Base-by-base conservation (phyloP, 768 basidiomycete genomes). In the Favolaschia claudopus region DNA sequence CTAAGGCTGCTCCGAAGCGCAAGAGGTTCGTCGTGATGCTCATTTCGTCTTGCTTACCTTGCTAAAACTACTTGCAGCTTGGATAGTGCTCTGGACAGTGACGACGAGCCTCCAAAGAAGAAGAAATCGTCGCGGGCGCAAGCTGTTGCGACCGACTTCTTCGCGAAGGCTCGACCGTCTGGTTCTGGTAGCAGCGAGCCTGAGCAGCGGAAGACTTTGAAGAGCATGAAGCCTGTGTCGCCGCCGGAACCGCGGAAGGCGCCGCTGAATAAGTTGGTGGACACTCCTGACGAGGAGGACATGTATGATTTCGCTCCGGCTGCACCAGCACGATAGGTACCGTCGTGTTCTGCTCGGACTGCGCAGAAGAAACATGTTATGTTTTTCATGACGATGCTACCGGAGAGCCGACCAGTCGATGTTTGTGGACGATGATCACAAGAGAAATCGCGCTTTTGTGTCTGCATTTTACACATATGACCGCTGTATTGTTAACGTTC, bases 21-120 rank as follows among this genome's bases (percentile, higher is more conserved):
- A 93, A 92, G 73, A 89, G 84, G 91, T 89, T 47, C n/a, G n/a
- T n/a, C n/a, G n/a, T n/a, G n/a, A n/a, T 31, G 78, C 70, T 7
- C 5, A 15, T 10, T 13, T 22, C 13, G 54, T 32, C 4, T 25
- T 40, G 17, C 39, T 44, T 36, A 25, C 28, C 25, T 25, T 4
- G 20, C 15, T 54, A 14, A 36, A 15, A 17, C 37, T 44, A 8
- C 50, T 19, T n/a, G 43, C 25, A 31, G 25, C 53, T 25, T 46
- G 36, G 50, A 57, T 56, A 83, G 80, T 42, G 70, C 72, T 27
- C 70, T 63, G 29, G 77, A 75, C 20, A 76, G 75, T 38, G 77
- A 78, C 51, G 82, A 82, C 20, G 69, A 83, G 60, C 85, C 85
- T 7, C 78, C 74, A 0, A 72, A 75, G 51, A 89, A 89, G 80